phyloP scores from a whole-genome alignment of 2,329 filamentous ascomycete genomes.

The Sarocladium strictum region DNA sequence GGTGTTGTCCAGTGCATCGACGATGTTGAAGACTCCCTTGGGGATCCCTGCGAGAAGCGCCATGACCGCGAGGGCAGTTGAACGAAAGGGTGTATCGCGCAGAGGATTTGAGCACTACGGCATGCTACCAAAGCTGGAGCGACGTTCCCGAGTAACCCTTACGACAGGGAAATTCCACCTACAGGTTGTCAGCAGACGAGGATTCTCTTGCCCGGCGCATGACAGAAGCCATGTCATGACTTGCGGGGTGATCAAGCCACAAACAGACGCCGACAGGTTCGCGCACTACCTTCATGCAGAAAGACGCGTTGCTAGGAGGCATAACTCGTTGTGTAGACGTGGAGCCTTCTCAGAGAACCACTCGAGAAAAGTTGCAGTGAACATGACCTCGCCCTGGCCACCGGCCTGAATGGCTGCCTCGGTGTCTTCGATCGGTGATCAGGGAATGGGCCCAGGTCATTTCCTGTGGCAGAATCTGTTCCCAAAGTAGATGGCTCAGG shows the following conservation, averaged over 20 bases:
- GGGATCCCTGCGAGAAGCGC: constrained; percentile 83
- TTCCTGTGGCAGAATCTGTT: constrained; percentile 73
- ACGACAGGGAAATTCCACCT: constrained; percentile 74
- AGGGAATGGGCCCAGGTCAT: constrained; percentile 74
- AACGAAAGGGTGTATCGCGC: constrained; percentile 88
- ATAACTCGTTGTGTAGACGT: constrained; percentile 55
- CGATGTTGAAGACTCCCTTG: constrained; percentile 81
- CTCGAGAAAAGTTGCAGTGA: constrained; percentile 70
- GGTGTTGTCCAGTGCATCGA: constrained; percentile 76
- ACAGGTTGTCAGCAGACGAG: too few species aligned
- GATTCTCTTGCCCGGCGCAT: too few species aligned
- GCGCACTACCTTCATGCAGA: constrained; percentile 31
- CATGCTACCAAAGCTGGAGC: constrained; percentile 78
- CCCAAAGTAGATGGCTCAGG: background rate
- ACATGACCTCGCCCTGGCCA: constrained; percentile 64
- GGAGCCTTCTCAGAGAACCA: constrained; percentile 79
- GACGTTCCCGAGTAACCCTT: constrained; percentile 66
- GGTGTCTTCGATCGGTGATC: constrained; percentile 73
- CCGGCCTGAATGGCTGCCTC: constrained; percentile 78
- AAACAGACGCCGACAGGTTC: constrained; percentile 29
- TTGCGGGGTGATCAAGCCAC: constrained; percentile 25
- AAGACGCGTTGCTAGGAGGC: constrained; percentile 47
- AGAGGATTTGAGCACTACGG: constrained; percentile 88
- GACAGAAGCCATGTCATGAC: background rate
- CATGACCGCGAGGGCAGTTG: constrained; percentile 80